Evolutionary conservation across 257 asterid species (phyloP), one percentile per base, ranked within the genome.

Genomic region (Lantana camara): DNA sequence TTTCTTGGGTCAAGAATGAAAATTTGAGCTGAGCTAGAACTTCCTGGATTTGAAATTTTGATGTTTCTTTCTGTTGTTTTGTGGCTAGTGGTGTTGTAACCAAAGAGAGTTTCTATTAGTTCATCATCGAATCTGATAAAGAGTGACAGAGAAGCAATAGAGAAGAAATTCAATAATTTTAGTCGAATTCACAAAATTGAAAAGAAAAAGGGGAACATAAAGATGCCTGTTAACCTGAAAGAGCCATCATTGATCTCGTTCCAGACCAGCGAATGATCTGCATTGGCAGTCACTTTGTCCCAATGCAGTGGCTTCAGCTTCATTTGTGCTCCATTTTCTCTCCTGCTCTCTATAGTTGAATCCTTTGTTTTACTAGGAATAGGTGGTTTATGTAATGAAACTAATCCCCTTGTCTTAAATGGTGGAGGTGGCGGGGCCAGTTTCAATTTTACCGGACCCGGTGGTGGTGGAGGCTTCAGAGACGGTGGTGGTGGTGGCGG

Each of bases 181-280:
- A 15, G 11, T 60, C 34, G n/a, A 11, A 23, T 19, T 13, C 40
- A 40, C 2, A 66, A 22, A 35, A 42, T 24, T 57, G 30, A 50
- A 15, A 16, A 54, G 13, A 44, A 41, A 40, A 23, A 30, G 63
- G 10, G 32, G 35, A 15, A 24, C 22, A 60, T 27, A 29, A 15
- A 57, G 59, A 5, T n/a, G 19, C 42, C 19, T 14, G 47, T 49
- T 63, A 69, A 88, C 98, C 96, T 78, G 72, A 88, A 86, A 66
- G 96, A 91, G 35, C 98, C 96, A 54, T 85, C 80, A 10, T 63
- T 80, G 76, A 89, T 83, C 62, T 91, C 92, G 41, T 88, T 75
- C 98, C 98, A 91, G 46, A 91, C 95, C 92, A 89, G 77, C 9
- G 98, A 91, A 76, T 91, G 90, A 57, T 89, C 95, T 37, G 73